Evolutionary conservation across 2,329 filamentous ascomycete species (phyloP).

Genomic region (Westerdykella ornata): DNA sequence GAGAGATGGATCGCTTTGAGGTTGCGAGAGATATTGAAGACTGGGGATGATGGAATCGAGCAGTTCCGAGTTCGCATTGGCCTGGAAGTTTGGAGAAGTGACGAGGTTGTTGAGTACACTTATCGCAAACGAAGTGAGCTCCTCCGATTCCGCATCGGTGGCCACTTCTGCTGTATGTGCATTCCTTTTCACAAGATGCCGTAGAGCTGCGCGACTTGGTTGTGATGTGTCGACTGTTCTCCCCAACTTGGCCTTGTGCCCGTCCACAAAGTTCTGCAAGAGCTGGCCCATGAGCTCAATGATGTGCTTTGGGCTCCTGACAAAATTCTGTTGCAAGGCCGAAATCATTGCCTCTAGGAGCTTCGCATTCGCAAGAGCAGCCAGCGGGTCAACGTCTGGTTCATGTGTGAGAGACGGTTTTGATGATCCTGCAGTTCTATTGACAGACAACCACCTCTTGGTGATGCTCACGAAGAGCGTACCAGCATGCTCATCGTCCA

Average conservation of each 20-base stretch:
- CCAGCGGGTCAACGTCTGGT: slow-evolving; percentile 39
- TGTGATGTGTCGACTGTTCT: slow-evolving; percentile 9
- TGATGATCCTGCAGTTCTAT: background rate
- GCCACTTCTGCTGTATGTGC: background rate
- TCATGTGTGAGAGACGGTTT: slow-evolving; percentile 23
- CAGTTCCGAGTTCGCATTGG: slow-evolving; percentile 8
- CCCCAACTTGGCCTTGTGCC: slow-evolving; percentile 42
- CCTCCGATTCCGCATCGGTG: slow-evolving; percentile 24
- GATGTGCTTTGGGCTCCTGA: slow-evolving; percentile 58
- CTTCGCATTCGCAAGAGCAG: slow-evolving; percentile 52
- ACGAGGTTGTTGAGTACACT: slow-evolving; percentile 37
- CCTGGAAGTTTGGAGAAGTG: slow-evolving; percentile 28
- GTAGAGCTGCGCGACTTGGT: slow-evolving; percentile 22
- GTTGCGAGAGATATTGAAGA: slow-evolving; percentile 21
- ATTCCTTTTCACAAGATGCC: slow-evolving; percentile 19
- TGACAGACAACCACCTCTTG: slow-evolving; percentile 48
- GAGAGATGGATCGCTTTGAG: slow-evolving; percentile 6
- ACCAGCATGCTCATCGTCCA: slow-evolving; percentile 51
- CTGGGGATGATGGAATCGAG: slow-evolving; percentile 18
- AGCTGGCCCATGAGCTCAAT: slow-evolving; percentile 59
- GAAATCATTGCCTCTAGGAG: slow-evolving; percentile 61
- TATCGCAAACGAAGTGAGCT: slow-evolving; percentile 37
- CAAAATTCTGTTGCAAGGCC: slow-evolving; percentile 56
- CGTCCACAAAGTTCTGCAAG: slow-evolving; percentile 41
- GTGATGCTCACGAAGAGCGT: slow-evolving; percentile 56